Evolutionary conservation across 768 basidiomycete species (phyloP).

Genomic region (Lanmaoa rubissima): DNA sequence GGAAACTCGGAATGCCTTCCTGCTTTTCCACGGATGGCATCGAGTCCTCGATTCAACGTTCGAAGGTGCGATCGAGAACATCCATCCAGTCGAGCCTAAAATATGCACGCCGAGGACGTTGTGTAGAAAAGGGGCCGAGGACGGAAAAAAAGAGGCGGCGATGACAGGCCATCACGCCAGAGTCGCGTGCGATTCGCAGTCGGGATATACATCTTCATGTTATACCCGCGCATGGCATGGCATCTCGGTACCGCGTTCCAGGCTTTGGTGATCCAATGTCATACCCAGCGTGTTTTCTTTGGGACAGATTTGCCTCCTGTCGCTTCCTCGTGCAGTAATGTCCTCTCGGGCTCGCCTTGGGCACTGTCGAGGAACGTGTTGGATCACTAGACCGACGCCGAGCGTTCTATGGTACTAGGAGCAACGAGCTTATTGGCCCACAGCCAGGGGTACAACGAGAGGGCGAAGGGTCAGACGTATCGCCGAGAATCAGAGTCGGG

Average conservation of each 20-base stretch:
- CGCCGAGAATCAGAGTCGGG: conserved; percentile 9
- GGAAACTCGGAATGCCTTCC: conserved; percentile 10
- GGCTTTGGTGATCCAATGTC: not conserved
- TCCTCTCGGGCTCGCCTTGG: not conserved
- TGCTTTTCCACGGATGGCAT: not conserved
- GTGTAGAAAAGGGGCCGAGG: not conserved
- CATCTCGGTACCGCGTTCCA: not conserved
- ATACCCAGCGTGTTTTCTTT: not conserved
- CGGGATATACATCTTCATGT: not conserved
- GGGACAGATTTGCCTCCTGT: not conserved
- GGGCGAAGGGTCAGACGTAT: not conserved
- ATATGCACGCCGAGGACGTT: not conserved
- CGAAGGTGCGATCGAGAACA: conserved; percentile 1
- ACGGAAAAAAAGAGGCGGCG: not conserved
- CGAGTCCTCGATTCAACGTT: not conserved
- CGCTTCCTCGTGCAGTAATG: not conserved
- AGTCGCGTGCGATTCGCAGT: conserved; percentile 14
- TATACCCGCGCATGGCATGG: not conserved
- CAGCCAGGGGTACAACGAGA: not conserved
- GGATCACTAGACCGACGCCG: not conserved
- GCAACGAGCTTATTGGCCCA: not conserved
- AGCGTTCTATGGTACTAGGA: not conserved
- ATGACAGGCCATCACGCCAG: not conserved
- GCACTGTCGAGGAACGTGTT: not conserved
- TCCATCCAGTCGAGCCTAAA: not conserved